These are phyloP conservation scores for Coemansia aciculifera DNA, from an alignment of 192 early-diverging fungal genomes.

Conservation along the genomic window DNA sequence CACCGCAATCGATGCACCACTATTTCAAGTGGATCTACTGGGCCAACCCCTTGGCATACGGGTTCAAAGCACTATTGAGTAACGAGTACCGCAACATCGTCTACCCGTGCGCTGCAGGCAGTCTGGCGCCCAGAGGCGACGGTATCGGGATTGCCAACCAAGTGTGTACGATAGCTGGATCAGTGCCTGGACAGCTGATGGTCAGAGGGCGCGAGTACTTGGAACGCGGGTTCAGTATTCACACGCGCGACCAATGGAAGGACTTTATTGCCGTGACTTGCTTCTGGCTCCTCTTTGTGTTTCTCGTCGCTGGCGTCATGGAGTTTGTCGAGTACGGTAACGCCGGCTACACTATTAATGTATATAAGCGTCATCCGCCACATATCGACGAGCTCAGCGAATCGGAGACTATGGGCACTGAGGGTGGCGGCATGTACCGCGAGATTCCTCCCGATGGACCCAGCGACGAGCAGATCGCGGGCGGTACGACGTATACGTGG, in stretches of 20 bases:
- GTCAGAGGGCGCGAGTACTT: slow-evolving; percentile 65
- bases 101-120: slow-evolving; percentile 24
- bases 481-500: slow-evolving; percentile 65
- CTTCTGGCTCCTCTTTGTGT: slow-evolving; percentile 42
- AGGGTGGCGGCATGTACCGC: slow-evolving; percentile 19
- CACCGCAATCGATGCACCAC: slow-evolving; percentile 56
- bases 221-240: slow-evolving; percentile 53
- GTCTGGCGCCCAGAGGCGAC: slow-evolving; percentile 51
- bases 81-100: slow-evolving; percentile 57
- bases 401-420: neutral
- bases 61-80: slow-evolving; percentile 61
- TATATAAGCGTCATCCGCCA: slow-evolving; percentile 26
- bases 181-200: slow-evolving; percentile 48
- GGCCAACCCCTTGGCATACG: slow-evolving; percentile 72
- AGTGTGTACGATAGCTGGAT: slow-evolving; percentile 64
- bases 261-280: slow-evolving; percentile 59
- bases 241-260: slow-evolving; percentile 58
- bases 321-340: slow-evolving; percentile 55
- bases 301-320: slow-evolving; percentile 48
- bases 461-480: slow-evolving; percentile 31
- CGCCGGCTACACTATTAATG: slow-evolving; percentile 45
- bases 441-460: slow-evolving; percentile 1
- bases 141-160: slow-evolving; percentile 49
- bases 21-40: slow-evolving; percentile 69
- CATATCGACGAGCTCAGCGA: slow-evolving; percentile 42